Evolutionary conservation across 768 basidiomycete species (phyloP).

Genomic region (Collybia sp.): DNA sequence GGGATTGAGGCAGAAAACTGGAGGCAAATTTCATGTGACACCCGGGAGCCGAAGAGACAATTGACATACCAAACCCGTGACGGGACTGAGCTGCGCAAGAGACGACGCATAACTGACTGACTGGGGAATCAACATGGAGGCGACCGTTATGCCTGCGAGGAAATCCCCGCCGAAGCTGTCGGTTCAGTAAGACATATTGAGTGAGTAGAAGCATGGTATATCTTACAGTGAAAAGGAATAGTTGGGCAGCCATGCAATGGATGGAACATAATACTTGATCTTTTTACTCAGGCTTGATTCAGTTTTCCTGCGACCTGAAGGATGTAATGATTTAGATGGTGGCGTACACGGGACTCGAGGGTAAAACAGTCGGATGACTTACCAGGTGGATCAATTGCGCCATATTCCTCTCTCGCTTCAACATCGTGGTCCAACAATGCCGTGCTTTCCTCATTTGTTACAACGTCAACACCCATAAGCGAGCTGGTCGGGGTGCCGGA

Average conservation of each 20-base stretch:
- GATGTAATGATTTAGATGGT: not conserved
- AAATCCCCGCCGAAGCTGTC: slow-evolving; percentile 49
- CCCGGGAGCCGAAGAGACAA: not conserved
- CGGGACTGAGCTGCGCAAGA: slow-evolving; percentile 79
- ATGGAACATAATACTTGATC: slow-evolving; percentile 74
- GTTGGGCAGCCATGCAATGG: slow-evolving; percentile 73
- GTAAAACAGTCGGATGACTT: slow-evolving; percentile 2
- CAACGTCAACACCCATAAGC: slow-evolving; percentile 31
- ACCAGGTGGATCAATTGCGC: slow-evolving; percentile 17
- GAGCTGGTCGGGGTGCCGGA: slow-evolving; percentile 23
- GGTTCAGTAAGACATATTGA: not conserved
- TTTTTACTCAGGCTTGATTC: slow-evolving; percentile 37
- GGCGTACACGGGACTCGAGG: not conserved
- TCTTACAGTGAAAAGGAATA: slow-evolving; percentile 69
- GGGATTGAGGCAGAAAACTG: slow-evolving; percentile 86
- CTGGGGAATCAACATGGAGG: slow-evolving; percentile 80
- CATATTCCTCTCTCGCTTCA: slow-evolving; percentile 21
- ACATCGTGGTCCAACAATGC: slow-evolving; percentile 24
- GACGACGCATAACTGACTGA: slow-evolving; percentile 91
- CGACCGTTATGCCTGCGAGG: slow-evolving; percentile 83
- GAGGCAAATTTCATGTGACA: not conserved
- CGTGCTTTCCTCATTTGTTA: slow-evolving; percentile 20
- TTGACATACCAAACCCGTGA: slow-evolving; percentile 74
- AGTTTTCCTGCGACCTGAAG: slow-evolving; percentile 9
- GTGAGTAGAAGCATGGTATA: not conserved